Evolutionary conservation across 129 eudicot species (phyloP).

Genomic region (Chrysanthemum makinoi): DNA sequence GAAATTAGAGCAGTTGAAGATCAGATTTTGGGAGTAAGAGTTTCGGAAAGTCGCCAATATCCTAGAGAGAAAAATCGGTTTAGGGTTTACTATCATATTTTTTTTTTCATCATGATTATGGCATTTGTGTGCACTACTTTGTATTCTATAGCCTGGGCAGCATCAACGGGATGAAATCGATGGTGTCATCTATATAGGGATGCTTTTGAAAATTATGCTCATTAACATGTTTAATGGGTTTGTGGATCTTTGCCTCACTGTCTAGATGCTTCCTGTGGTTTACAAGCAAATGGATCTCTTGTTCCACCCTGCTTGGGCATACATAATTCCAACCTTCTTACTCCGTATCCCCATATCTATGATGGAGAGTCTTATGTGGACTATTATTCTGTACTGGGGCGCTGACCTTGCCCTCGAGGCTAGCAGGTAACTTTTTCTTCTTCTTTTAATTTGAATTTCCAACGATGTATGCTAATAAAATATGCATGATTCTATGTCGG

Average conservation of each 20-base stretch:
- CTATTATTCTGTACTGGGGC: constrained; percentile 55
- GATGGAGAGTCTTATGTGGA: constrained; percentile 64
- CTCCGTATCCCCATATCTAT: constrained; percentile 74
- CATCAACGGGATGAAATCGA: constrained; percentile 53
- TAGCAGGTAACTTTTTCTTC: constrained; percentile 47
- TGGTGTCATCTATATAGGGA: constrained; percentile 69
- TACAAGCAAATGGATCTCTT: constrained; percentile 88
- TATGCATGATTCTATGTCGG: constrained; percentile 17
- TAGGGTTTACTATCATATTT: too few relatives aligned
- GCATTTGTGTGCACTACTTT: constrained; percentile 64
- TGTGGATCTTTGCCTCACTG: constrained; percentile 60
- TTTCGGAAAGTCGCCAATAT: too few relatives aligned
- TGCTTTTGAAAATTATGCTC: constrained; percentile 51
- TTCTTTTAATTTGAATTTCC: background rate
- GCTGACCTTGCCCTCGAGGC: constrained; percentile 84
- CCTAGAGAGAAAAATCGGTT: too few relatives aligned
- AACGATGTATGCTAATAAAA: background rate
- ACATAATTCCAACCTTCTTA: constrained; percentile 62
- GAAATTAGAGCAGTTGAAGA: too few relatives aligned
- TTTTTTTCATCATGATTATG: too few relatives aligned
- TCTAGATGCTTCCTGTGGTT: constrained; percentile 86
- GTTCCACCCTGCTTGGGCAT: constrained; percentile 90
- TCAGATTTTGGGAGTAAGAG: too few relatives aligned
- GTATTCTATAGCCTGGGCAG: constrained; percentile 49
- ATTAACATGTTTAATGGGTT: constrained; percentile 81